Evolutionary conservation across 1,284 basidiomycete species (phyloP).

Genomic region (Volvariella volvacea): DNA sequence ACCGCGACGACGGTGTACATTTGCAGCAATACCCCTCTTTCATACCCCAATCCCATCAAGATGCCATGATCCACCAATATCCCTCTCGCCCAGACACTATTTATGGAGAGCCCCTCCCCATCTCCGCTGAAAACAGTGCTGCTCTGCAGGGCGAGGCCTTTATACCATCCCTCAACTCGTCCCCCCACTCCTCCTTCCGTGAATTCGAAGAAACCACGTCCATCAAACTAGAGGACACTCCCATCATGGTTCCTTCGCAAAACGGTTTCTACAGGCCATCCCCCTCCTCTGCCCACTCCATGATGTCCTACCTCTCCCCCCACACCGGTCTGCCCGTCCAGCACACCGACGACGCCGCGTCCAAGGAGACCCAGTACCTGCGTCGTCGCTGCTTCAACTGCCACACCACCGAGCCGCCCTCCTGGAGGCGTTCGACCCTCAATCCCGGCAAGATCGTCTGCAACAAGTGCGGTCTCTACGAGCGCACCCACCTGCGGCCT

Average conservation of each 20-base stretch:
- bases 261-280: slow-evolving; percentile 29
- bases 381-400: slow-evolving; percentile 82
- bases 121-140: slow-evolving; percentile 24
- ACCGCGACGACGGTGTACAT: slow-evolving; percentile 41
- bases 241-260: slow-evolving; percentile 59
- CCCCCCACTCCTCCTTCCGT: slow-evolving; percentile 39
- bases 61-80: slow-evolving; percentile 12
- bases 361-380: slow-evolving; percentile 81
- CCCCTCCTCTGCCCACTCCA: slow-evolving; percentile 23
- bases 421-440: slow-evolving; percentile 77
- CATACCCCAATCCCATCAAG: slow-evolving; percentile 23
- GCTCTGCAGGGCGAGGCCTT: slow-evolving; percentile 17
- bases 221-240: slow-evolving; percentile 60
- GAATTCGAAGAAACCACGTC: slow-evolving; percentile 41
- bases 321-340: slow-evolving; percentile 63
- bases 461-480: slow-evolving; percentile 85
- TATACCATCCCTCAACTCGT: slow-evolving; percentile 30
- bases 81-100: slow-evolving; percentile 19
- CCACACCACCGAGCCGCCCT: slow-evolving; percentile 80
- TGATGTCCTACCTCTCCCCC: slow-evolving; percentile 42
- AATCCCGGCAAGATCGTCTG: slow-evolving; percentile 86
- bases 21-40: slow-evolving; percentile 38
- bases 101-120: slow-evolving; percentile 24
- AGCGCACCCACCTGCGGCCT: slow-evolving; percentile 75
- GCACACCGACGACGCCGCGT: slow-evolving; percentile 81